These are phyloP conservation scores for Metschnikowia matae DNA, from an alignment of 805 yeast genomes.

Conservation along the genomic window DNA sequence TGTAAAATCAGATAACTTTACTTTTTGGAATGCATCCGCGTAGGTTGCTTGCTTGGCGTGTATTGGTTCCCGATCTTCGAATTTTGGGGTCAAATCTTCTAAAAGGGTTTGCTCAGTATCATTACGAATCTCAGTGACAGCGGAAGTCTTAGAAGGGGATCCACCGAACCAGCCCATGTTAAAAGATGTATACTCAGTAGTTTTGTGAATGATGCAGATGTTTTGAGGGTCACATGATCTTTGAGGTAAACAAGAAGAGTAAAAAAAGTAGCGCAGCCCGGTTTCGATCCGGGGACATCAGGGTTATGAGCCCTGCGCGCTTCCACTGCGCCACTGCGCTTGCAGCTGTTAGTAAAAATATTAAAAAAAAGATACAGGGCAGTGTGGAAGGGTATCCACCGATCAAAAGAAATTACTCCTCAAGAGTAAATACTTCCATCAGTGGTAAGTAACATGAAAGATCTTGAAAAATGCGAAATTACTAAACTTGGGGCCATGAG, in stretches of 20 bases:
- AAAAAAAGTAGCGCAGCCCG: constrained; percentile 76
- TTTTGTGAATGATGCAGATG: not conserved
- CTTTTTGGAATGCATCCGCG: constrained; percentile 39
- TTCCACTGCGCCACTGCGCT: constrained; percentile 99
- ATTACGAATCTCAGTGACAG: constrained; percentile 27
- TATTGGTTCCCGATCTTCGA: constrained; percentile 32
- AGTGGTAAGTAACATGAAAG: too few species aligned
- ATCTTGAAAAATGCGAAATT: too few species aligned
- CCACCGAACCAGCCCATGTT: constrained; percentile 44
- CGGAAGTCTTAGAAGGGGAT: constrained; percentile 34
- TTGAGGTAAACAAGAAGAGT: constrained; percentile 4
- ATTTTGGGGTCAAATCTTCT: constrained; percentile 53
- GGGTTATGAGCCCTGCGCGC: constrained; percentile 99
- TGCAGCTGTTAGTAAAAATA: not conserved
- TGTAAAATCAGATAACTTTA: constrained; percentile 50
- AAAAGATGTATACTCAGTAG: constrained; percentile 10
- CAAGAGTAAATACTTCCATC: too few species aligned
- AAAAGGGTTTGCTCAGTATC: constrained; percentile 31
- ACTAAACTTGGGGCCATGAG: too few species aligned
- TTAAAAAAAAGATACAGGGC: too few species aligned
- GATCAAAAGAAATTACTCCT: too few species aligned
- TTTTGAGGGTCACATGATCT: constrained; percentile 6
- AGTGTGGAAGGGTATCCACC: too few species aligned
- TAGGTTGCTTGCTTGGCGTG: constrained; percentile 13
- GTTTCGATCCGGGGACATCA: constrained; percentile 97